phyloP scores from a whole-genome alignment of 225 moss, liverwort and hornwort genomes.

The Polytrichum formosum region DNA sequence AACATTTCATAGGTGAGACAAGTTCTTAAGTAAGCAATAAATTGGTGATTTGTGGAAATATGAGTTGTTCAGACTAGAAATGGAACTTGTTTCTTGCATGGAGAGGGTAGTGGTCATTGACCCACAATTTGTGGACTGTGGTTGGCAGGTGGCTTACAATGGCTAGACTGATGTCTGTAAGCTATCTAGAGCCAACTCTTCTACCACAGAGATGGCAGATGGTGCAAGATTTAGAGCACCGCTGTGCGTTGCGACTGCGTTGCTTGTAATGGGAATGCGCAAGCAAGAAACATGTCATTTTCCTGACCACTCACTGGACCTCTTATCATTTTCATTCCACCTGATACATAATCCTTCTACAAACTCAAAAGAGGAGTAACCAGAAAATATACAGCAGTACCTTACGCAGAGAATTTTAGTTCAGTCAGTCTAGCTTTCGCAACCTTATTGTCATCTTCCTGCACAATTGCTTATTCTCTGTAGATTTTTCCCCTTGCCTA shows the following conservation, averaged over 20 bases:
- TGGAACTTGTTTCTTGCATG: background rate
- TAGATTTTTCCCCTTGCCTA: no score
- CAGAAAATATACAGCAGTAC: no score
- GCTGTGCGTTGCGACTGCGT: conserved; percentile 55
- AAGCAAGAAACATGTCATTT: no score
- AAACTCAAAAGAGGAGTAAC: no score
- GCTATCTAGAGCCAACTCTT: conserved; percentile 65
- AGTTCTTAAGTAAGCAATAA: background rate
- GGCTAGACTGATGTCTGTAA: conserved; percentile 69
- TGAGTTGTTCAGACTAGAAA: background rate
- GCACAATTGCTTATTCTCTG: no score
- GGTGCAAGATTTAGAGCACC: conserved; percentile 75
- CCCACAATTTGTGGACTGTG: background rate
- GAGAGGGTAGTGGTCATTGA: background rate
- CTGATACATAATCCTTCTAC: no score
- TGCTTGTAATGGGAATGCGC: conserved; percentile 12
- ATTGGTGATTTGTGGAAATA: background rate
- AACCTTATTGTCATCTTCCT: no score
- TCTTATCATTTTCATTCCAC: no score
- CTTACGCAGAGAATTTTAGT: no score
- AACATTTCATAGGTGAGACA: conserved; percentile 60
- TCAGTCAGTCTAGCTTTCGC: no score
- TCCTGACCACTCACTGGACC: no score
- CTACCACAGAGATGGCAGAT: conserved; percentile 61
- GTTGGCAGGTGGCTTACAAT: conserved; percentile 82